Evolutionary conservation across 2,329 filamentous ascomycete genomes (phyloP).

Genomic region (Chrysosporium queenslandicum): DNA sequence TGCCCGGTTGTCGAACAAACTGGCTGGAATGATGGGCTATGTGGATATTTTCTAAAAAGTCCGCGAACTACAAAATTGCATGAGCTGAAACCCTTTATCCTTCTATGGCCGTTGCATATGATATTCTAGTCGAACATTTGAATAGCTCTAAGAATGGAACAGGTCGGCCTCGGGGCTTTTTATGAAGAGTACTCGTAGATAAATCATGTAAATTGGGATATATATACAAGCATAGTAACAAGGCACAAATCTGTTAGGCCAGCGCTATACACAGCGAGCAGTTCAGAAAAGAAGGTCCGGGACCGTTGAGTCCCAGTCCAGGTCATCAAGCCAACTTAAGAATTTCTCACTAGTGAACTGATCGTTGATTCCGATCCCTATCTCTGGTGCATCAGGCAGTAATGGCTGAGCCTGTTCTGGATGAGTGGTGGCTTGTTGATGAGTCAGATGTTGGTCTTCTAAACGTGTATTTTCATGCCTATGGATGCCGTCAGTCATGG

Average conservation of each 20-base stretch:
- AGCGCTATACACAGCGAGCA: no score
- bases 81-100: neutral
- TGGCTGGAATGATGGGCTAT: neutral
- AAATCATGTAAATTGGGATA: neutral
- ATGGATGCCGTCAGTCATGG: neutral
- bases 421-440: neutral
- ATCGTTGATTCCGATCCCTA: slow-evolving; percentile 5
- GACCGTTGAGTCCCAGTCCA: slow-evolving; percentile 14
- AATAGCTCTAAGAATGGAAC: slow-evolving; percentile 12
- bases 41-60: slow-evolving; percentile 4
- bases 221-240: neutral
- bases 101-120: slow-evolving; percentile 6
- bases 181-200: neutral
- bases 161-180: slow-evolving; percentile 8
- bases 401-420: neutral
- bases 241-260: no score
- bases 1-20: neutral
- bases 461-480: neutral
- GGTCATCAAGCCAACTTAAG: slow-evolving; percentile 16
- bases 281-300: slow-evolving; percentile 14
- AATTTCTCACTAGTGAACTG: slow-evolving; percentile 15
- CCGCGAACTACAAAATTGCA: neutral
- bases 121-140: slow-evolving; percentile 9
- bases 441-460: neutral
- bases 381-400: neutral